phyloP scores from a whole-genome alignment of 257 asterid genomes.

The Scutellaria minor region DNA sequence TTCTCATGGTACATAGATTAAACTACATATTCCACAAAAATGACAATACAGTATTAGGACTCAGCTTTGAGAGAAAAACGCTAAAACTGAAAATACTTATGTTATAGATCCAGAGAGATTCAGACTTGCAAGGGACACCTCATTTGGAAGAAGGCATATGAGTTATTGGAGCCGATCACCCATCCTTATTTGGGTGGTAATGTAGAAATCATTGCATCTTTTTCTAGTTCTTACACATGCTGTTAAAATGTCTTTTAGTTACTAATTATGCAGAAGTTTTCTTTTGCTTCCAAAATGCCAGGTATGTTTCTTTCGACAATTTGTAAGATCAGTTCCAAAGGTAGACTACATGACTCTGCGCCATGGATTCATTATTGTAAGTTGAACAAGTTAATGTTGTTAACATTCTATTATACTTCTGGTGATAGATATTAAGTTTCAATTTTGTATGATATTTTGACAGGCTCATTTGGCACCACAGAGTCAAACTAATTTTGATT shows the following conservation, averaged over 20 bases:
- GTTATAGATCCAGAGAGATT: constrained; percentile 57
- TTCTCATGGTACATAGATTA: constrained; percentile 43
- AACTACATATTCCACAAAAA: neutral
- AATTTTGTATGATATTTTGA: constrained; percentile 10
- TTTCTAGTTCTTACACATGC: neutral
- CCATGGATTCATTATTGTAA: constrained; percentile 56
- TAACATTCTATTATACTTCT: neutral
- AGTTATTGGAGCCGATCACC: constrained; percentile 57
- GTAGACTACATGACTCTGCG: constrained; percentile 64
- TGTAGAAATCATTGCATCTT: neutral
- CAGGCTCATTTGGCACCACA: constrained; percentile 66
- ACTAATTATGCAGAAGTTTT: neutral
- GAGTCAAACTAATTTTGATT: constrained; percentile 46
- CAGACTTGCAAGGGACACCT: constrained; percentile 63
- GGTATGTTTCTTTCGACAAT: constrained; percentile 67
- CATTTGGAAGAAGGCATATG: constrained; percentile 62
- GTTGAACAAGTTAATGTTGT: constrained; percentile 25
- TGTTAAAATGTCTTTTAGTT: neutral
- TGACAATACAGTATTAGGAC: no score
- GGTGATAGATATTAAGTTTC: neutral
- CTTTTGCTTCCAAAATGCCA: constrained; percentile 20
- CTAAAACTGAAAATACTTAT: neutral
- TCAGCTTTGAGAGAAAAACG: neutral
- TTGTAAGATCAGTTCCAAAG: constrained; percentile 52
- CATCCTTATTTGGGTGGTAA: constrained; percentile 53